A percentile compares a stretch with the other conserved stretches of the same genome.
These are phyloP conservation scores for Rhizopus stolonifer DNA, from an alignment of 371 early-diverging fungal genomes.

Conservation along the genomic window DNA sequence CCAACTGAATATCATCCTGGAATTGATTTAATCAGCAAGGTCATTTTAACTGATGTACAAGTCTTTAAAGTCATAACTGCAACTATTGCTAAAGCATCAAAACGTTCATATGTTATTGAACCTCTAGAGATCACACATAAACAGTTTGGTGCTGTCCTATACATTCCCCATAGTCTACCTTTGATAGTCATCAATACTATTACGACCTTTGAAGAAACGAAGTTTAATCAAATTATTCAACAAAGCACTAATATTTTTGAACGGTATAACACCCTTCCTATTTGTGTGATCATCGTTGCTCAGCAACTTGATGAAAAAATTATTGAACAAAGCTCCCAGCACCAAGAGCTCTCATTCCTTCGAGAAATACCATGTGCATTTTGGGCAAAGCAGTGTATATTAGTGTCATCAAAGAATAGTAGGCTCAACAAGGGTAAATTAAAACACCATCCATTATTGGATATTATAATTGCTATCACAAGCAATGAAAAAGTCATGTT, in stretches of 20 bases:
- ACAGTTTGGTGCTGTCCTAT: slow-evolving; percentile 13
- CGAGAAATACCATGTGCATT: slow-evolving; percentile 6
- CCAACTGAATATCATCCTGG: slow-evolving; percentile 16
- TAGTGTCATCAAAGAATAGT: slow-evolving; percentile 16
- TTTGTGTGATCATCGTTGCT: slow-evolving; percentile 12
- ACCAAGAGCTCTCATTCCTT: slow-evolving; percentile 6
- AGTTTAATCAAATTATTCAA: slow-evolving; percentile 15
- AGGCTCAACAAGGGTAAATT: slow-evolving; percentile 6
- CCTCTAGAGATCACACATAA: slow-evolving; percentile 5
- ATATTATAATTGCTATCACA: slow-evolving; percentile 25
- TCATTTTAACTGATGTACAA: slow-evolving; percentile 15
- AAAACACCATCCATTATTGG: slow-evolving; percentile 16
- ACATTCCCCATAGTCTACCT: slow-evolving; percentile 8
- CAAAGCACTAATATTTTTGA: slow-evolving; percentile 19
- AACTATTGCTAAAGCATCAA: slow-evolving; percentile 9
- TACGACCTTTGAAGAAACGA: slow-evolving; percentile 17
- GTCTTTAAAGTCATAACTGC: slow-evolving; percentile 12
- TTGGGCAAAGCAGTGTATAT: slow-evolving; percentile 22
- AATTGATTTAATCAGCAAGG: slow-evolving; percentile 18
- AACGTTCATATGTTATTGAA: slow-evolving; percentile 16
- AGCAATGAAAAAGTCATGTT: slow-evolving; percentile 20
- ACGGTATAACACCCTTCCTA: slow-evolving; percentile 8
- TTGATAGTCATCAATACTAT: slow-evolving; percentile 11
- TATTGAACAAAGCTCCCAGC: slow-evolving; percentile 10
- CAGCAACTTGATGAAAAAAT: slow-evolving; percentile 12